Conservation (phyloP, 1,284 basidiomycete species). For the Microbotryomycetes sp. region DNA sequence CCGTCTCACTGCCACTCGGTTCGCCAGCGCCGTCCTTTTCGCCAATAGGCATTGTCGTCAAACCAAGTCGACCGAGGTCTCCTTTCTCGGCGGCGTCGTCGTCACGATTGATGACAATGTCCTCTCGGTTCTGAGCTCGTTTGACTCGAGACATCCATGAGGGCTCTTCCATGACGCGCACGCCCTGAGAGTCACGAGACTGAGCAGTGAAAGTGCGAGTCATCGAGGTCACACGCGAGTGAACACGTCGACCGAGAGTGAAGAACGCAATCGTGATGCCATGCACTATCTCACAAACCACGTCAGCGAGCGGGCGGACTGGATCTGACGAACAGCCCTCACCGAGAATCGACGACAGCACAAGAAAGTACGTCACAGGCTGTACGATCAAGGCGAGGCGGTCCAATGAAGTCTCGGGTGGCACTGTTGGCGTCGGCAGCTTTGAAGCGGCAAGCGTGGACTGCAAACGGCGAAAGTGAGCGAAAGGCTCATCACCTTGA, state of each 20-base stretch:
- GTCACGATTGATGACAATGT: conserved; percentile 77
- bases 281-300: conserved; percentile 40
- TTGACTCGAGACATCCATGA: conserved; percentile 74
- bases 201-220: conserved; percentile 57
- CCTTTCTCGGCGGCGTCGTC: conserved; percentile 34
- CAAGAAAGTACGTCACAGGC: conserved; percentile 85
- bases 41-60: neutral
- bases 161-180: conserved; percentile 42
- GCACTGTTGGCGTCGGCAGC: conserved; percentile 53
- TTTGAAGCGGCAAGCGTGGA: conserved; percentile 52
- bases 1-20: neutral
- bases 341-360: conserved; percentile 65
- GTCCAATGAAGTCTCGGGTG: conserved; percentile 56
- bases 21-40: neutral
- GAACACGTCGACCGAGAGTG: conserved; percentile 78
- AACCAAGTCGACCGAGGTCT: neutral
- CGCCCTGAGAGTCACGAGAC: conserved; percentile 29
- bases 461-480: neutral
- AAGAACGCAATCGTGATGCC: conserved; percentile 90
- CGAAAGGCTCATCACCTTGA: neutral
- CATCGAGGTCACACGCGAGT: conserved; percentile 81
- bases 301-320: conserved; percentile 1
- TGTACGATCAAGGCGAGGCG: conserved; percentile 67
- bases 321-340: neutral
- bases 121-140: conserved; percentile 55